Conservation (phyloP, 78 protist genomes). For the Dictyostelium brefeldianum region DNA sequence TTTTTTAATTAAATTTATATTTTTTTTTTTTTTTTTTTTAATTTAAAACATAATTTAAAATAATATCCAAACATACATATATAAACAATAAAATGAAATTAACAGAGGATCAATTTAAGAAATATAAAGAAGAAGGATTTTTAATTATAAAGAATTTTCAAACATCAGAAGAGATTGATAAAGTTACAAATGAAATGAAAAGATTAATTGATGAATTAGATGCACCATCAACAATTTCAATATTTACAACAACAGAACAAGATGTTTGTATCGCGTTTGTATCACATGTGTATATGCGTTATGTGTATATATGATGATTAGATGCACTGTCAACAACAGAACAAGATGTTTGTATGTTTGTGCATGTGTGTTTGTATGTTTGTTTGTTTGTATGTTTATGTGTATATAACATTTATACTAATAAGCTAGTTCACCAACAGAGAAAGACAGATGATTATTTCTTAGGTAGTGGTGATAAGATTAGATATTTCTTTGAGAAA, state of each 20-base stretch:
- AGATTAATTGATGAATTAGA: conserved; percentile 22
- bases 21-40: neutral
- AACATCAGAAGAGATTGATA: conserved; percentile 13
- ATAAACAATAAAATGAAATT: conserved; percentile 50
- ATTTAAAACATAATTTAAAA: neutral
- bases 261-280: conserved; percentile 20
- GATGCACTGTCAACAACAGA: too few species aligned
- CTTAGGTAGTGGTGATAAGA: conserved; percentile 71
- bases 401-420: neutral
- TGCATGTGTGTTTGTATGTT: too few species aligned
- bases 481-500: conserved; percentile 80
- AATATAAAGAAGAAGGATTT: conserved; percentile 49
- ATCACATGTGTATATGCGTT: neutral
- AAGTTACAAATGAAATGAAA: conserved; percentile 32
- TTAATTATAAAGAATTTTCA: conserved; percentile 20
- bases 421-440: conserved; percentile 48
- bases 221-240: neutral
- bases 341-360: too few species aligned
- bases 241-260: conserved; percentile 53
- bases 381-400: too few species aligned
- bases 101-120: conserved; percentile 26
- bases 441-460: conserved; percentile 76
- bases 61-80: neutral
- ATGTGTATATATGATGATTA: too few species aligned
- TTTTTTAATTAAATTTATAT: neutral